Percentiles rank a stretch among this genome's conserved stretches.
Evolutionary conservation across 1,284 basidiomycete genomes (phyloP).

Genomic region (Moniliophthora roreri): DNA sequence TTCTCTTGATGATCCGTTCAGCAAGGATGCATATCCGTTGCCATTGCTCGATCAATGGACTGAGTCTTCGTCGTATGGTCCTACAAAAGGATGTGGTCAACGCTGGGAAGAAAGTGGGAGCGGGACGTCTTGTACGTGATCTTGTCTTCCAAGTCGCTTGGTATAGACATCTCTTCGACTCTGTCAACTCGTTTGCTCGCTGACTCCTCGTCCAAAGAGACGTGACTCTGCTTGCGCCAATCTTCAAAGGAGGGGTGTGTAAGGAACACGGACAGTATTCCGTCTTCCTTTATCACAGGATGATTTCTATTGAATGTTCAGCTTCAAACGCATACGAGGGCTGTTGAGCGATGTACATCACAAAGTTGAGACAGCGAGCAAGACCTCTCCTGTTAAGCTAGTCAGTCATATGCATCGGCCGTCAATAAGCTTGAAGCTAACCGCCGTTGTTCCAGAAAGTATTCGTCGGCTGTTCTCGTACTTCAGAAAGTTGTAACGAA

Average conservation of each 20-base stretch:
- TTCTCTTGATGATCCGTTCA: conserved; percentile 83
- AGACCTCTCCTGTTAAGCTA: conserved; percentile 69
- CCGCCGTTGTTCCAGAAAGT: conserved; percentile 88
- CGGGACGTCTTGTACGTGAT: conserved; percentile 55
- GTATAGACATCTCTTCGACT: conserved; percentile 89
- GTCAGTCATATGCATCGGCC: conserved; percentile 4
- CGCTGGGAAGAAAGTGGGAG: conserved; percentile 10
- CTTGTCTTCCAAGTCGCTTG: conserved; percentile 88
- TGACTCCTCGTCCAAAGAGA: conserved; percentile 87
- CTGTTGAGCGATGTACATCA: conserved; percentile 50
- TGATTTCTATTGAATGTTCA: conserved; percentile 64
- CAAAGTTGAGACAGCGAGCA: conserved; percentile 77
- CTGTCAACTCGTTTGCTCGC: conserved; percentile 77
- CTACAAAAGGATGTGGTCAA: conserved; percentile 35
- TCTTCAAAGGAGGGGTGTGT: conserved; percentile 79
- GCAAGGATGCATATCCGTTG: conserved; percentile 83
- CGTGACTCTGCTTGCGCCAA: conserved; percentile 76
- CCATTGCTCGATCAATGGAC: conserved; percentile 83
- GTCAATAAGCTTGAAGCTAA: conserved; percentile 24
- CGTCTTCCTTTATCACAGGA: conserved; percentile 86
- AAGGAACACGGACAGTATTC: conserved; percentile 78
- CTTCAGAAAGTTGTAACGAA: conserved; percentile 5
- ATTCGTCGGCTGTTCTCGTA: conserved; percentile 65
- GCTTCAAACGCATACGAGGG: not conserved
- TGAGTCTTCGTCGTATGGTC: conserved; percentile 69